Conservation (phyloP, 768 basidiomycete species). For the Exidia glandulosa region DNA sequence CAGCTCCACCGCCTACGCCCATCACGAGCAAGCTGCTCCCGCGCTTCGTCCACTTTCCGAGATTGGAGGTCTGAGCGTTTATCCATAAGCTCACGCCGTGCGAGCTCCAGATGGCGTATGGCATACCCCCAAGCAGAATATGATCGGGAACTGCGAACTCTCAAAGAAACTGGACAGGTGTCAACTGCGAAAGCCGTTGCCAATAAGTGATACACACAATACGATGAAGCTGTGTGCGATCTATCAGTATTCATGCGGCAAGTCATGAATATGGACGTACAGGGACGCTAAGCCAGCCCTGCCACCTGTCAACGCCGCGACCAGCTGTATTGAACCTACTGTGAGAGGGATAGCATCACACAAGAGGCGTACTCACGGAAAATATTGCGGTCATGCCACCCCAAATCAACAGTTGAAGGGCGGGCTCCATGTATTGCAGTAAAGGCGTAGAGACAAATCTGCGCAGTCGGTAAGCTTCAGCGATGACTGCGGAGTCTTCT, state of each 20-base stretch:
- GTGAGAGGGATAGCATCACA: neutral
- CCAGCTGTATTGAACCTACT: neutral
- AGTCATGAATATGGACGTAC: neutral
- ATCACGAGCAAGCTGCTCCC: slow-evolving; percentile 3
- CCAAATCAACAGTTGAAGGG: neutral
- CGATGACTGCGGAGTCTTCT: neutral
- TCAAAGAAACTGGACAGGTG: slow-evolving; percentile 21
- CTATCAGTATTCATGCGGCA: neutral
- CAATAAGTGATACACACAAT: too few relatives aligned
- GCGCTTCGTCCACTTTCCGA: slow-evolving; percentile 2
- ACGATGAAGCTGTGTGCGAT: neutral
- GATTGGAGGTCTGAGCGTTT: neutral
- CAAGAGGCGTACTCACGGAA: neutral
- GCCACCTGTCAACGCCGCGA: neutral
- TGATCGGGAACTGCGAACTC: slow-evolving; percentile 14
- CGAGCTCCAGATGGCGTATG: neutral
- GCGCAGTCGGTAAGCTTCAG: neutral
- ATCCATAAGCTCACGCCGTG: neutral
- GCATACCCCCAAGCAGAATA: neutral
- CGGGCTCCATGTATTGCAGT: neutral
- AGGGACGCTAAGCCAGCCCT: neutral
- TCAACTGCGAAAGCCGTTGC: too few relatives aligned
- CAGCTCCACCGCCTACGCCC: slow-evolving; percentile 2
- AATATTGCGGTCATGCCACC: neutral
- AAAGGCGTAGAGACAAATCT: neutral